Evolutionary conservation across 441 rosid genomes (phyloP).

Genomic region (Populus hybrid): DNA sequence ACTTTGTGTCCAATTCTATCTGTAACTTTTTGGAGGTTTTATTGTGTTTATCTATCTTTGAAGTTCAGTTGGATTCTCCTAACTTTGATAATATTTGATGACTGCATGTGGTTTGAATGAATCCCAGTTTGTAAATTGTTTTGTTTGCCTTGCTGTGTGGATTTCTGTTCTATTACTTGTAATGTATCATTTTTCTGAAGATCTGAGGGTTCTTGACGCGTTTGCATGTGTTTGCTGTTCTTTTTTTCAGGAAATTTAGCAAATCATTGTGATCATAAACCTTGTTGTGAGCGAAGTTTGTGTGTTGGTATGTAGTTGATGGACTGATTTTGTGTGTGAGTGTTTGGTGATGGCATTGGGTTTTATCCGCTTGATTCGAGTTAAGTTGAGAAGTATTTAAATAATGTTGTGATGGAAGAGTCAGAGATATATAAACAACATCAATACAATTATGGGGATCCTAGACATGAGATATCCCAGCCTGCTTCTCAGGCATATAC

Average conservation of each 20-base stretch:
- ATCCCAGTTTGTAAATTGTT: not conserved
- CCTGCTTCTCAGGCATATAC: constrained; percentile 47
- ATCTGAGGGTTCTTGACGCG: not conserved
- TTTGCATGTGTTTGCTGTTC: not conserved
- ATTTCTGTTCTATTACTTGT: not conserved
- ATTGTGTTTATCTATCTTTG: not conserved
- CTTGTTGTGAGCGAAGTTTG: constrained; percentile 12
- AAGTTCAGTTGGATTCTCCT: not conserved
- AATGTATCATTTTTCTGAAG: not conserved
- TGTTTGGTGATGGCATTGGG: not conserved
- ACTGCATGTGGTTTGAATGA: not conserved
- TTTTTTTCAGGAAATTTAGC: constrained; percentile 7
- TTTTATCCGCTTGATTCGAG: no score
- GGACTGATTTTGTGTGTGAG: constrained; percentile 10
- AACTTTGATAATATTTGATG: not conserved
- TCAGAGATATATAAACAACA: no score
- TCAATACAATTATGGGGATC: constrained; percentile 45
- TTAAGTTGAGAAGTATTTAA: not conserved
- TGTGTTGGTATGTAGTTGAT: not conserved
- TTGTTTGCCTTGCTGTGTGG: not conserved
- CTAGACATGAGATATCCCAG: constrained; percentile 46
- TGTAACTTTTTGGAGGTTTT: not conserved
- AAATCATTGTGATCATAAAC: no score
- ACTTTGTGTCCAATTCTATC: not conserved
- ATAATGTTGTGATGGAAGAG: constrained; percentile 9